Base-by-base conservation (phyloP, 129 eudicot species). In the Artemisia argyi region DNA sequence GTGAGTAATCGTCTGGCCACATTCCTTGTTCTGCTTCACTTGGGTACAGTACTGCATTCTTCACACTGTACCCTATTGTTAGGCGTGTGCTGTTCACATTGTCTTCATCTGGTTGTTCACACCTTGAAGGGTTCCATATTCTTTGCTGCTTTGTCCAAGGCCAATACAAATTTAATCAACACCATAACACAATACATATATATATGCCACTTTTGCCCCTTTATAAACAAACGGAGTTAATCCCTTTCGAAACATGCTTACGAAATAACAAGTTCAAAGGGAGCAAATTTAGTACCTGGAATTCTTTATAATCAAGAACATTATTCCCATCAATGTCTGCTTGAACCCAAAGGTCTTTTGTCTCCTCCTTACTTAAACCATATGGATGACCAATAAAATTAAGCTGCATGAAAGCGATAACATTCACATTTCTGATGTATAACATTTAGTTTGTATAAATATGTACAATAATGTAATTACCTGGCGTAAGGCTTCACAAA, bases 1-100 rank as follows among this genome's bases (percentile, higher is more conserved):
- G 85, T n/a, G 88, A 84, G 76, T 91, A 95, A 71, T 91, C 96
- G 59, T 95, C 96, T 0, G 99, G 99, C 99, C 99, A 95, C 72
- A 67, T 75, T 64, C 99, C 99, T 63, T 86, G 88, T 86, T 91
- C 99, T 3, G 85, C 94, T 88, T 95, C 96, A 4, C 91, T 78
- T 15, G 99, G 99, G 79, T 81, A 95, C 4, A 95, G 81, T 48
- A 80, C 96, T 44, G 97, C 99, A 60, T 85, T 86, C 71, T 85
- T 91, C 50, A 95, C 99, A 55, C 86, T 85, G 57, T 88, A 88
- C 49, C 97, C 99, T 24, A 91, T 50, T 0, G 85, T 81, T 62
- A 79, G 79, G 57, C 78, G 89, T 5, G 83, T 79, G 28, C 76
- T 78, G 11, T 75, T 62, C 4, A 12, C 68, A 52, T 46, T 61